Conservation (phyloP, 306 rosid species). For the Trifolium fragiferum region DNA sequence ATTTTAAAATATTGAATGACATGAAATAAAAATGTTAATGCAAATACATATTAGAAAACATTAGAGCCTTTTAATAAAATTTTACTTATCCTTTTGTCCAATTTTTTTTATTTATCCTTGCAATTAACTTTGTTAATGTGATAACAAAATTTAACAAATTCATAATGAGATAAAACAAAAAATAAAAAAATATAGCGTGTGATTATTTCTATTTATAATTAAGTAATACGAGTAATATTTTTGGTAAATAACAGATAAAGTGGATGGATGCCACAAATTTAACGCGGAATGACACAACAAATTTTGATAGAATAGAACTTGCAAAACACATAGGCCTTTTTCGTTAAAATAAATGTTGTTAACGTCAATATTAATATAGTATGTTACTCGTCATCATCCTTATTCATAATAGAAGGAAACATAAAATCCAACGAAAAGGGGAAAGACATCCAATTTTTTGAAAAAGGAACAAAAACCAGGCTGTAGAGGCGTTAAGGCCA, state of each 20-base stretch:
- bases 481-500: conserved; percentile 28
- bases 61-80: neutral
- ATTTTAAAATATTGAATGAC: neutral
- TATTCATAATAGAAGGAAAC: conserved; percentile 37
- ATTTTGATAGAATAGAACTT: conserved; percentile 16
- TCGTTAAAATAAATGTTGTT: conserved; percentile 7
- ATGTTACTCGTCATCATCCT: conserved; percentile 11
- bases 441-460: neutral
- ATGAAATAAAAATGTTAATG: neutral
- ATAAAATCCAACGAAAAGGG: conserved; percentile 19
- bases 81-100: no score
- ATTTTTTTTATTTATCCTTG: neutral
- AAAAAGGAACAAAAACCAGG: neutral
- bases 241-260: neutral
- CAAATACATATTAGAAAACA: neutral
- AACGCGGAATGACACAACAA: conserved; percentile 41
- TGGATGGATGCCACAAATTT: neutral
- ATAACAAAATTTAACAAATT: neutral
- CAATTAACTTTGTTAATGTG: neutral
- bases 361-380: conserved; percentile 40
- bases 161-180: no score
- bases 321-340: neutral
- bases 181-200: no score
- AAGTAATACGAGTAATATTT: neutral
- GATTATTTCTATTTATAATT: neutral